Percentiles rank a stretch among this genome's conserved stretches.
phyloP scores from a whole-genome alignment of 441 rosid genomes.

The Geranium incanum region DNA sequence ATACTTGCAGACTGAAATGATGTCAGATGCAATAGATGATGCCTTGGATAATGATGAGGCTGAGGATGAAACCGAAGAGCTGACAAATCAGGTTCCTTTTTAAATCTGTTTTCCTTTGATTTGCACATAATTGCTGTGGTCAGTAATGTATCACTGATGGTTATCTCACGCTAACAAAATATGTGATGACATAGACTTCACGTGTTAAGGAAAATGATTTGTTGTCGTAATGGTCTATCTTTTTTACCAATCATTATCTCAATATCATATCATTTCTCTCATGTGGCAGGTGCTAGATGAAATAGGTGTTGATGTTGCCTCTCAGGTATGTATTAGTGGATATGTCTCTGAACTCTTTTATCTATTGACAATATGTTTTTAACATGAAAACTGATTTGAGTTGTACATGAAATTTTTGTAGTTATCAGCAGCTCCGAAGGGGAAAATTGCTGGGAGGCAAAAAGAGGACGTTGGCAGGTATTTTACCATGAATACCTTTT shows the following conservation, averaged over 20 bases:
- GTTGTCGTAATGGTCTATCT: background rate
- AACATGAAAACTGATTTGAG: slow-evolving; percentile 19
- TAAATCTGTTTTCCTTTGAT: background rate
- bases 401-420: slow-evolving; percentile 25
- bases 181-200: background rate
- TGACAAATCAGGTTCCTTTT: slow-evolving; percentile 73
- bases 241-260: background rate
- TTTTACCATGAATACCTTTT: slow-evolving; percentile 2
- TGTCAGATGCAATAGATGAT: slow-evolving; percentile 85
- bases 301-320: slow-evolving; percentile 85
- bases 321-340: slow-evolving; percentile 53
- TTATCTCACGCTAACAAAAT: background rate
- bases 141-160: background rate
- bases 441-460: slow-evolving; percentile 60
- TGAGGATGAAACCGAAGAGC: slow-evolving; percentile 89
- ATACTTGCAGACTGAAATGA: slow-evolving; percentile 75
- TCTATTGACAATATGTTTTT: slow-evolving; percentile 10
- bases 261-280: background rate
- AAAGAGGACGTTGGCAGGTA: slow-evolving; percentile 63
- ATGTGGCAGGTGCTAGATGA: slow-evolving; percentile 73
- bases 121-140: background rate
- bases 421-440: slow-evolving; percentile 79
- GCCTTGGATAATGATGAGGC: slow-evolving; percentile 86
- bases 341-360: background rate
- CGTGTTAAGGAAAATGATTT: background rate